phyloP scores from a whole-genome alignment of 768 basidiomycete genomes.

The Russula virescens region DNA sequence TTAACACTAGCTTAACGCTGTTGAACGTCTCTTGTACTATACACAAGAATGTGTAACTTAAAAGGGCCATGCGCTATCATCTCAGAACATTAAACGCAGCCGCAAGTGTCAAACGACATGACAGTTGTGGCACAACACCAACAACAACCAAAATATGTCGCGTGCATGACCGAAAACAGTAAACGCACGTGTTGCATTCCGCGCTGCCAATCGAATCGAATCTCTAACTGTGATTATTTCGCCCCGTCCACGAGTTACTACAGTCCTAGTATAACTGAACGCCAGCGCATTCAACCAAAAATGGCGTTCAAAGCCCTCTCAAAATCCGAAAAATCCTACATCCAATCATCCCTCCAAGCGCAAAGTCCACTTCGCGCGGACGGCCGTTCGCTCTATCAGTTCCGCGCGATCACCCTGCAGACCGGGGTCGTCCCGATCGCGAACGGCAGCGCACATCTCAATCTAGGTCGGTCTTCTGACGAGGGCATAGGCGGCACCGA shows the following conservation, averaged over 20 bases:
- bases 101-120: too few relatives aligned
- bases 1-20: background rate
- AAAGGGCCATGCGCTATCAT: too few relatives aligned
- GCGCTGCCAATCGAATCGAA: background rate
- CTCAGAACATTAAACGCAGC: too few relatives aligned
- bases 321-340: slow-evolving; percentile 76
- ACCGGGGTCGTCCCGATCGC: slow-evolving; percentile 75
- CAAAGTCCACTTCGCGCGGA: slow-evolving; percentile 65
- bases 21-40: background rate
- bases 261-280: too few relatives aligned
- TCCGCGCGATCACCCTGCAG: slow-evolving; percentile 63
- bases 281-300: too few relatives aligned
- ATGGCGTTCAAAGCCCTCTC: slow-evolving; percentile 41
- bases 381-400: slow-evolving; percentile 64
- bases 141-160: background rate
- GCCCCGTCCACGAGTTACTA: too few relatives aligned
- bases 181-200: slow-evolving; percentile 11
- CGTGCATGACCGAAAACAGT: background rate
- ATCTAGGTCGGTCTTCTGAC: slow-evolving; percentile 53
- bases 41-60: too few relatives aligned
- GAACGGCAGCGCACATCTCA: slow-evolving; percentile 76
- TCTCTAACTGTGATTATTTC: background rate
- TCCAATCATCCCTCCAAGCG: slow-evolving; percentile 57
- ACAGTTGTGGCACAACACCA: too few relatives aligned
- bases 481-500: slow-evolving; percentile 67